Evolutionary conservation across 768 basidiomycete genomes (phyloP), one percentile per base, ranked within the genome.

Genomic region (Lactarius evosmus): DNA sequence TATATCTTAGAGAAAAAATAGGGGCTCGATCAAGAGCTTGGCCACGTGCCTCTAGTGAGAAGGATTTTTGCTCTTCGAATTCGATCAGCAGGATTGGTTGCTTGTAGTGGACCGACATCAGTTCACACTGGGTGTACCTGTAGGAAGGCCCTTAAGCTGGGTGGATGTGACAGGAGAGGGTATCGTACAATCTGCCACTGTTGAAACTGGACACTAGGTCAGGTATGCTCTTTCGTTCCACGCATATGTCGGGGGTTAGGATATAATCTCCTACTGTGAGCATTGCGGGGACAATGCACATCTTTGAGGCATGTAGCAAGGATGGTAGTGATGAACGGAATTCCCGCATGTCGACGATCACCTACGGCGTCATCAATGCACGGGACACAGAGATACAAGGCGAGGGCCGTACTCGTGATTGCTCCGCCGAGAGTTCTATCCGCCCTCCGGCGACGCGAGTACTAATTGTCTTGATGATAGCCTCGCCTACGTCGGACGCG

Each of bases 231-330:
- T 99, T 99, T 61, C 96, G 80, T 75, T 99, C 97, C 2, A 99
- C 89, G 66, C 93, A 95, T 66, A 98, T 95, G 65, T 96, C 93
- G 0, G 96, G 97, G 1, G 92, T 89, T 52, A 98, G 76, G 59
- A 99, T 89, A 71, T 99, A 99, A 74, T 99, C 97, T 2, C 97
- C 97, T 2, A 98, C 90, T 0, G 91, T 93, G 65, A 99, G 78
- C 0, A 95, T 98, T 0, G 89, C 89, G 0, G 97, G 96, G n/a
- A 95, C 79, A 46, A 98, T 85, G 36, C 88, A 77, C 46, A 96
- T 75, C 50, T 82, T 82, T 0, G 91, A 82, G 0, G 91, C 93
- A 70, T 98, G 94, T 8, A 98, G 78, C 5, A 99, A 74, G 0
- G 92, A 95, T 0, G 95, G 97, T 11, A 99, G 76, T 0, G 93